Conservation (phyloP, 805 yeast genomes). For the Kuraishia ogatae region DNA sequence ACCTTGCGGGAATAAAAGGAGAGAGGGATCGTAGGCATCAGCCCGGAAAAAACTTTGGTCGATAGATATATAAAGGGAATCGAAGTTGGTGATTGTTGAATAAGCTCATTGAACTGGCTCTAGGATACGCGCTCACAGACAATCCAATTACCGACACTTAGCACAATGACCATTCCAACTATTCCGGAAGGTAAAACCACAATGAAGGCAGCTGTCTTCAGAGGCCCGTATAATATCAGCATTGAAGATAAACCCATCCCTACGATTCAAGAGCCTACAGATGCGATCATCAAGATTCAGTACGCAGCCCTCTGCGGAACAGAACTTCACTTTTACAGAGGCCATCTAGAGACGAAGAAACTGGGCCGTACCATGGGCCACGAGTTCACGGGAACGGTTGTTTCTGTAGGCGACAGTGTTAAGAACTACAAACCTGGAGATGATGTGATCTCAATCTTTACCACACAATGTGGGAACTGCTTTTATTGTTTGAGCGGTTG, state of each 20-base stretch:
- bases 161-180: slow-evolving; percentile 19
- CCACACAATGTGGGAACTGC: slow-evolving; percentile 52
- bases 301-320: slow-evolving; percentile 47
- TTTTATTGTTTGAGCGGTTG: slow-evolving; percentile 49
- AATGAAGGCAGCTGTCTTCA: slow-evolving; percentile 44
- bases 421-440: slow-evolving; percentile 32
- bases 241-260: slow-evolving; percentile 34
- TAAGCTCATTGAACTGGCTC: no score
- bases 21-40: neutral
- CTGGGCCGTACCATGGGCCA: slow-evolving; percentile 40
- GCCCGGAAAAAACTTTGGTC: neutral
- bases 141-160: no score
- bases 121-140: no score
- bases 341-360: slow-evolving; percentile 31
- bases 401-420: slow-evolving; percentile 26
- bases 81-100: no score
- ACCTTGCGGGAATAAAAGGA: neutral
- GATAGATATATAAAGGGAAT: neutral
- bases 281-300: slow-evolving; percentile 37
- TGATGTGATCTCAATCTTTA: slow-evolving; percentile 36
- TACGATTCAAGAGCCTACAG: slow-evolving; percentile 24
- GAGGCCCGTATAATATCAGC: slow-evolving; percentile 31
- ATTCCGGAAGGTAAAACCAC: slow-evolving; percentile 14
- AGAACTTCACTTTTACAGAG: slow-evolving; percentile 46
- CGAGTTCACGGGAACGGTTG: slow-evolving; percentile 37